Percentiles rank a stretch among this genome's conserved stretches.
These are phyloP conservation scores for Parascedosporium putredinis DNA, from an alignment of 2,329 filamentous ascomycete species.

Conservation along the genomic window DNA sequence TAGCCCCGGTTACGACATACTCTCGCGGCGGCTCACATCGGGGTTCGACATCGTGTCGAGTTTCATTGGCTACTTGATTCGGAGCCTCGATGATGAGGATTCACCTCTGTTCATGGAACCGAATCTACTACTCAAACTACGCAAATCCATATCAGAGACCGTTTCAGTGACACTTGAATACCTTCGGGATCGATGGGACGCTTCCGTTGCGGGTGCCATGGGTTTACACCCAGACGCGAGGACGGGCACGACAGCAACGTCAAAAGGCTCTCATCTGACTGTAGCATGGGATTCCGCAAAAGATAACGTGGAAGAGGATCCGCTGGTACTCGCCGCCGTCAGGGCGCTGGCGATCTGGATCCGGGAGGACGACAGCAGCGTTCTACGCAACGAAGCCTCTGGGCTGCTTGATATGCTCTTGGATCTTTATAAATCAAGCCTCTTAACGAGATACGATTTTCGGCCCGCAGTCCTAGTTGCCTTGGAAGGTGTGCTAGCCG, in stretches of 20 bases:
- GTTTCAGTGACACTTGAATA: conserved; percentile 54
- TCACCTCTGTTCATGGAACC: conserved; percentile 20
- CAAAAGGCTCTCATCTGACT: conserved; percentile 33
- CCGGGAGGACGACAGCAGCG: conserved; percentile 56
- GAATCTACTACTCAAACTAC: conserved; percentile 50
- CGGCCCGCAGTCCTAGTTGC: conserved; percentile 47
- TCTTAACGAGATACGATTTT: conserved; percentile 34
- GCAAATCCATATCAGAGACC: conserved; percentile 50
- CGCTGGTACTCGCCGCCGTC: conserved; percentile 48
- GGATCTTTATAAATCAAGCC: conserved; percentile 43
- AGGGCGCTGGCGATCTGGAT: conserved; percentile 54
- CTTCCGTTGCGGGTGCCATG: conserved; percentile 49
- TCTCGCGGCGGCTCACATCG: conserved; percentile 44
- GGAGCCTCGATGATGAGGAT: conserved; percentile 39
- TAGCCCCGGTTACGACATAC: conserved; percentile 37
- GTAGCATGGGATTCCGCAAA: conserved; percentile 49
- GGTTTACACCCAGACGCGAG: conserved; percentile 50
- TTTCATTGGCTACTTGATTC: conserved; percentile 48
- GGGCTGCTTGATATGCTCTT: conserved; percentile 54
- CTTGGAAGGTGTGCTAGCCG: conserved; percentile 45
- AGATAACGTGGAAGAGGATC: conserved; percentile 39
- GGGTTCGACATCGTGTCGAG: conserved; percentile 52
- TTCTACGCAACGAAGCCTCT: conserved; percentile 42
- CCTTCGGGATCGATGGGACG: conserved; percentile 60
- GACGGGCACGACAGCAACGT: conserved; percentile 29